These are phyloP conservation scores for Solanum pennellii DNA, from an alignment of 257 asterid genomes.

Conservation along the genomic window DNA sequence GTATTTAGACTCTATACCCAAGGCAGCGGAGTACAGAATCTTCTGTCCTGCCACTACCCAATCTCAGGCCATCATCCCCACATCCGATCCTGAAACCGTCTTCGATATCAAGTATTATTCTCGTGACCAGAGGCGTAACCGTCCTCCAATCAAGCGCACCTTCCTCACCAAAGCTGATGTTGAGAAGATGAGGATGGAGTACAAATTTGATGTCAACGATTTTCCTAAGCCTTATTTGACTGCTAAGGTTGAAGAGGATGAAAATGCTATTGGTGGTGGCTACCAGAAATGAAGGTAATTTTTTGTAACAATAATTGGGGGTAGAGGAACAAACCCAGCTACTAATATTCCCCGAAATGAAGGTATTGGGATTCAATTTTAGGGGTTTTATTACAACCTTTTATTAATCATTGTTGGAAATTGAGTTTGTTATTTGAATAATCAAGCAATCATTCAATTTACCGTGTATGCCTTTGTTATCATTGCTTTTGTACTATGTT, in stretches of 20 bases:
- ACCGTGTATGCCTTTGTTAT: neutral
- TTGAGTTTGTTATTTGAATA: neutral
- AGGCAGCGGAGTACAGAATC: conserved; percentile 80
- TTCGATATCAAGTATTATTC: conserved; percentile 85
- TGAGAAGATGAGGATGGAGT: conserved; percentile 68
- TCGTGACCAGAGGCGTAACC: conserved; percentile 90
- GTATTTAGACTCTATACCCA: conserved; percentile 36
- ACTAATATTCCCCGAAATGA: neutral
- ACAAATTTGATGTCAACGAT: conserved; percentile 47
- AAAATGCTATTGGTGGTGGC: conserved; percentile 61
- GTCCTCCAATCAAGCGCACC: conserved; percentile 72
- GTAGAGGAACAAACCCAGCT: neutral
- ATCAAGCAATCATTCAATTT: neutral
- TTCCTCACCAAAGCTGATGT: conserved; percentile 65
- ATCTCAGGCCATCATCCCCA: conserved; percentile 56
- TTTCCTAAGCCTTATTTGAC: conserved; percentile 74
- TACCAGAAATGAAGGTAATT: conserved; percentile 51
- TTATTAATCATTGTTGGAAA: neutral
- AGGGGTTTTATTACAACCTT: neutral
- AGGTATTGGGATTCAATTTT: neutral
- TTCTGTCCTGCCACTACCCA: conserved; percentile 67
- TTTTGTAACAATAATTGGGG: neutral
- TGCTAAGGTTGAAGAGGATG: conserved; percentile 45
- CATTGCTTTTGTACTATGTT: neutral
- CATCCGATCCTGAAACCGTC: conserved; percentile 73